Evolutionary conservation across 2,329 filamentous ascomycete genomes (phyloP).

Genomic region (Diaporthe aspalathi): DNA sequence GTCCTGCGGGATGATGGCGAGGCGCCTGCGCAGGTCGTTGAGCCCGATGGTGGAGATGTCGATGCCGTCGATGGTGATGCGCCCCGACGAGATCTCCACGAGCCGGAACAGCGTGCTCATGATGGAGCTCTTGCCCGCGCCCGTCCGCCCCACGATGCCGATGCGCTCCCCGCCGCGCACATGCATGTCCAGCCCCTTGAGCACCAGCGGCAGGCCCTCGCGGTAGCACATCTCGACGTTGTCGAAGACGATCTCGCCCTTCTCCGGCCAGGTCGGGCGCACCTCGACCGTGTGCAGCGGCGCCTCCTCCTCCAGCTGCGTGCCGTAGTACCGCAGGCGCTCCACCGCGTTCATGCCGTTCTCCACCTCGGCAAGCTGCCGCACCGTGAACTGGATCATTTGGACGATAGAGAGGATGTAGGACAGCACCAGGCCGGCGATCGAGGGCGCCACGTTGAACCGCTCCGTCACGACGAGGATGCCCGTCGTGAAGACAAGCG

Average conservation of each 20-base stretch:
- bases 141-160: slow-evolving; percentile 75
- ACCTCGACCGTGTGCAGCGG: slow-evolving; percentile 82
- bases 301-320: slow-evolving; percentile 87
- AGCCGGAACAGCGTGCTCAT: slow-evolving; percentile 74
- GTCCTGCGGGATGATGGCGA: slow-evolving; percentile 76
- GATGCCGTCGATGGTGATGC: slow-evolving; percentile 58
- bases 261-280: slow-evolving; percentile 82
- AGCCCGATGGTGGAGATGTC: slow-evolving; percentile 70
- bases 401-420: slow-evolving; percentile 95
- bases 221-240: slow-evolving; percentile 85
- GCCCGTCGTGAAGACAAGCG: slow-evolving; percentile 87
- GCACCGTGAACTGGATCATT: slow-evolving; percentile 95
- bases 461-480: slow-evolving; percentile 93
- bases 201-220: slow-evolving; percentile 76
- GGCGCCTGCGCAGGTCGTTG: slow-evolving; percentile 68
- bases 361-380: slow-evolving; percentile 94
- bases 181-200: slow-evolving; percentile 77
- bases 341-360: slow-evolving; percentile 99
- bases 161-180: slow-evolving; percentile 81
- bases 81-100: slow-evolving; percentile 56
- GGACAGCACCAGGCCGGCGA: slow-evolving; percentile 86
- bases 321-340: slow-evolving; percentile 90
- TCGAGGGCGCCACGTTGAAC: slow-evolving; percentile 86
- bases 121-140: slow-evolving; percentile 74
- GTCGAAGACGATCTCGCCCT: slow-evolving; percentile 82